Evolutionary conservation across 73 alveolate genomes (phyloP).

Genomic region (Diophrys appendiculata): DNA sequence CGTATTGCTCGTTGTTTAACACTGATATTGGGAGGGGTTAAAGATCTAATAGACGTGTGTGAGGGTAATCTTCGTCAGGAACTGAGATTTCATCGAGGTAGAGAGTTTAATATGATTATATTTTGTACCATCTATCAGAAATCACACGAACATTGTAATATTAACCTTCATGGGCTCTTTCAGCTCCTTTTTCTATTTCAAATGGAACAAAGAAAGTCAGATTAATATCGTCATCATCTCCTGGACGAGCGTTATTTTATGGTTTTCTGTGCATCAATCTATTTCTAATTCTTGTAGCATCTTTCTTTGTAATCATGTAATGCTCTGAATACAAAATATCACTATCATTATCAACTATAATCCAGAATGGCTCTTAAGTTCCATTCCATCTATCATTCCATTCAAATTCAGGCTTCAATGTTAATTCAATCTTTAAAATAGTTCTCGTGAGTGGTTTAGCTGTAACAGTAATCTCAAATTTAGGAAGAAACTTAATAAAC

Average conservation of each 20-base stretch:
- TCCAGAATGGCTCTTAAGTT: conserved; percentile 85
- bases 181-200: conserved; percentile 76
- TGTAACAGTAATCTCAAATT: conserved; percentile 78
- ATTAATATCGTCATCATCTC: conserved; percentile 32
- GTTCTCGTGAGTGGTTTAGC: conserved; percentile 97
- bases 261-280: conserved; percentile 42
- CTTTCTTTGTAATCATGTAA: conserved; percentile 83
- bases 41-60: conserved; percentile 94
- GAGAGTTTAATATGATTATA: conserved; percentile 57
- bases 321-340: conserved; percentile 97
- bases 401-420: conserved; percentile 29
- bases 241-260: background rate
- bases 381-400: conserved; percentile 97
- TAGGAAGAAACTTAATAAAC: conserved; percentile 87
- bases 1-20: conserved; percentile 90
- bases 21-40: conserved; percentile 97
- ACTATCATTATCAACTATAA: conserved; percentile 87
- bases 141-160: conserved; percentile 75
- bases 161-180: conserved; percentile 63
- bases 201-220: conserved; percentile 95
- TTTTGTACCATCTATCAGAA: conserved; percentile 93
- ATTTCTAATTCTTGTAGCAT: conserved; percentile 61
- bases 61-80: conserved; percentile 91
- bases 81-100: conserved; percentile 85
- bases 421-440: conserved; percentile 72